Evolutionary conservation across 2,329 filamentous ascomycete genomes (phyloP).

Genomic region (Penicillium glabrum): DNA sequence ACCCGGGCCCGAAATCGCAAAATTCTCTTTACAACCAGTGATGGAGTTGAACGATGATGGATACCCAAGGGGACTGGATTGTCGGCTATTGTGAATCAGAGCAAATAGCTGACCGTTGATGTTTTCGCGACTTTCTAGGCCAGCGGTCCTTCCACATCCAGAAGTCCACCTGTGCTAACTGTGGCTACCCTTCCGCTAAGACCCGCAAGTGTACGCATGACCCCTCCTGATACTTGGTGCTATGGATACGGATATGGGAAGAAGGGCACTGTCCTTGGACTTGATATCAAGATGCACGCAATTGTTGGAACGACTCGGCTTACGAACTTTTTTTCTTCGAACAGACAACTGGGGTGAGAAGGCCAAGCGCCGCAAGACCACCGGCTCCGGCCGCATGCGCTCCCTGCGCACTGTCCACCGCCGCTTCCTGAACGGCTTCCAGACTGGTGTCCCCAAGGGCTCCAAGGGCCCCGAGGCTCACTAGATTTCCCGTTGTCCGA

Average conservation of each 20-base stretch:
- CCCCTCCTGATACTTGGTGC: conserved; percentile 15
- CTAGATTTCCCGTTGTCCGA: conserved; percentile 36
- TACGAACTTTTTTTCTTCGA: conserved; percentile 22
- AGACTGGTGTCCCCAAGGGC: conserved; percentile 81
- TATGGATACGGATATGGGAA: conserved; percentile 4
- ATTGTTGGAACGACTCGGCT: conserved; percentile 23
- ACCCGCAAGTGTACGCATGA: conserved; percentile 87
- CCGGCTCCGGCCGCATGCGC: conserved; percentile 92
- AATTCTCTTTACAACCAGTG: conserved; percentile 4
- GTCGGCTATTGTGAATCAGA: conserved; percentile 5
- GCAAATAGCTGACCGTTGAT: conserved; percentile 26
- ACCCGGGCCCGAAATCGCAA: conserved; percentile 17
- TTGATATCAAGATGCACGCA: not conserved
- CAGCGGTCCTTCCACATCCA: conserved; percentile 98
- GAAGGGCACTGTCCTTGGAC: not conserved
- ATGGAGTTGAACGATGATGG: conserved; percentile 2
- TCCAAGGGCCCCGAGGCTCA: conserved; percentile 64
- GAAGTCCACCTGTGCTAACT: conserved; percentile 96
- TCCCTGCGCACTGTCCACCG: conserved; percentile 90
- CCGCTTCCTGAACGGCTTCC: conserved; percentile 98
- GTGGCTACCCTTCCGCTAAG: conserved; percentile 97
- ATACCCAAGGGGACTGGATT: not conserved
- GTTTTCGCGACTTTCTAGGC: conserved; percentile 55
- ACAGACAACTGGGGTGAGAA: conserved; percentile 99
- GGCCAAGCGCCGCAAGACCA: conserved; percentile 99